Evolutionary conservation across 495 filamentous ascomycete genomes (phyloP).

Genomic region (Podospora bellae-mahoneyi): DNA sequence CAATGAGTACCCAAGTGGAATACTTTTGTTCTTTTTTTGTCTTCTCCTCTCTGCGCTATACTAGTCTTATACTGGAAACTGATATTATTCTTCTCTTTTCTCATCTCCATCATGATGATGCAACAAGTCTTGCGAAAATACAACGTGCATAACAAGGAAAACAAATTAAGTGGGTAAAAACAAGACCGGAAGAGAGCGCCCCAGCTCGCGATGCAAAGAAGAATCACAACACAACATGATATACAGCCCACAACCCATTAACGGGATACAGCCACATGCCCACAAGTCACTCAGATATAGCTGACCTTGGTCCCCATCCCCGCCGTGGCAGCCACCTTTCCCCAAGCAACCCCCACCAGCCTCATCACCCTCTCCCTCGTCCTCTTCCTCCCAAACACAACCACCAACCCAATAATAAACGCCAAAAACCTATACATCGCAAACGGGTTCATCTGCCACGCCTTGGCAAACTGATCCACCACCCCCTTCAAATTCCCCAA

Average conservation of each 20-base stretch:
- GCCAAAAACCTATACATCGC: slow-evolving; percentile 69
- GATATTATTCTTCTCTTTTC: not conserved
- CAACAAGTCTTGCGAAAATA: not conserved
- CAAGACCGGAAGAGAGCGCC: not conserved
- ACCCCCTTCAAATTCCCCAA: slow-evolving; percentile 57
- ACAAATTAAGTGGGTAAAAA: not conserved
- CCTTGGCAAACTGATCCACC: slow-evolving; percentile 58
- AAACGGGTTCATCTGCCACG: slow-evolving; percentile 68
- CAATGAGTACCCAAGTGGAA: not conserved
- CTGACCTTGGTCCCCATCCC: slow-evolving; percentile 98
- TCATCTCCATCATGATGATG: not conserved
- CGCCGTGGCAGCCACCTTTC: slow-evolving; percentile 77
- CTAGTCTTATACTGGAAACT: not conserved
- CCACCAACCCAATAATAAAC: slow-evolving; percentile 76
- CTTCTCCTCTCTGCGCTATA: not conserved
- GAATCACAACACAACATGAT: not conserved
- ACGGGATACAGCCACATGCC: not conserved
- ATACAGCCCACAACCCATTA: not conserved
- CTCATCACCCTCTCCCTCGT: slow-evolving; percentile 70
- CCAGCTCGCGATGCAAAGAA: not conserved
- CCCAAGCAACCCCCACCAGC: slow-evolving; percentile 68
- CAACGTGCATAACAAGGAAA: not conserved
- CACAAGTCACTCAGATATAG: slow-evolving; percentile 59
- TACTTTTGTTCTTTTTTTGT: not conserved
- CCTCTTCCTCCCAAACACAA: slow-evolving; percentile 70